phyloP scores from a whole-genome alignment of 768 basidiomycete genomes.

The Rhizopogon rudus region DNA sequence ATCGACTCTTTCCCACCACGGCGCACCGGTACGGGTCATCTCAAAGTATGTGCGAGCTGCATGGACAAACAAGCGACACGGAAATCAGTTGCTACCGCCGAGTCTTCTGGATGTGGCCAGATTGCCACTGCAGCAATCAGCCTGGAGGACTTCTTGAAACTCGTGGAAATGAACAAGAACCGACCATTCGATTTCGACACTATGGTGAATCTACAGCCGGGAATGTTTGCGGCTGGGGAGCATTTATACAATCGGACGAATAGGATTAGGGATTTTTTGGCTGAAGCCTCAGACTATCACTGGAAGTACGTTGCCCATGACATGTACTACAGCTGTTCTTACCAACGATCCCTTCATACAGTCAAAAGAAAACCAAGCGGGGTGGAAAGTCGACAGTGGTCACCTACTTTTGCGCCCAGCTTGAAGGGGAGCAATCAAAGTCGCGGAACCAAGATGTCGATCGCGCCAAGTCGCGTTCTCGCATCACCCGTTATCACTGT shows the following conservation, averaged over 20 bases:
- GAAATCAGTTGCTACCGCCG: slow-evolving; percentile 24
- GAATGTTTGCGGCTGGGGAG: slow-evolving; percentile 27
- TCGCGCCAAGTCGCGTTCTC: slow-evolving; percentile 27
- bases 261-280: slow-evolving; percentile 28
- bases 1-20: slow-evolving; percentile 23
- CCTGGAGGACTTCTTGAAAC: slow-evolving; percentile 28
- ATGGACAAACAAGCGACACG: slow-evolving; percentile 31
- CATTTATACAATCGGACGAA: slow-evolving; percentile 31
- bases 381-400: slow-evolving; percentile 31
- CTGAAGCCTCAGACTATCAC: slow-evolving; percentile 30
- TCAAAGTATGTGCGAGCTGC: slow-evolving; percentile 27
- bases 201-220: slow-evolving; percentile 28
- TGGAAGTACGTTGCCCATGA: slow-evolving; percentile 24
- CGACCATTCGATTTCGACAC: slow-evolving; percentile 30
- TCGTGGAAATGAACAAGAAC: slow-evolving; percentile 27
- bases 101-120: slow-evolving; percentile 25
- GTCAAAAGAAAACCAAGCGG: slow-evolving; percentile 31
- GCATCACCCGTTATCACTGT: slow-evolving; percentile 29
- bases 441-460: slow-evolving; percentile 27
- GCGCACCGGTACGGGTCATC: slow-evolving; percentile 24
- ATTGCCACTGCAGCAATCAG: slow-evolving; percentile 31
- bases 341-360: slow-evolving; percentile 2
- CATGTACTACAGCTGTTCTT: background rate
- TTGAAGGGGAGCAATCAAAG: slow-evolving; percentile 30
- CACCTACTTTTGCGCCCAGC: slow-evolving; percentile 30